A percentile compares a stretch with the other conserved stretches of the same genome.
Evolutionary conservation across 2,329 filamentous ascomycete species (phyloP).

Genomic region (Pseudodiploospora longispora): DNA sequence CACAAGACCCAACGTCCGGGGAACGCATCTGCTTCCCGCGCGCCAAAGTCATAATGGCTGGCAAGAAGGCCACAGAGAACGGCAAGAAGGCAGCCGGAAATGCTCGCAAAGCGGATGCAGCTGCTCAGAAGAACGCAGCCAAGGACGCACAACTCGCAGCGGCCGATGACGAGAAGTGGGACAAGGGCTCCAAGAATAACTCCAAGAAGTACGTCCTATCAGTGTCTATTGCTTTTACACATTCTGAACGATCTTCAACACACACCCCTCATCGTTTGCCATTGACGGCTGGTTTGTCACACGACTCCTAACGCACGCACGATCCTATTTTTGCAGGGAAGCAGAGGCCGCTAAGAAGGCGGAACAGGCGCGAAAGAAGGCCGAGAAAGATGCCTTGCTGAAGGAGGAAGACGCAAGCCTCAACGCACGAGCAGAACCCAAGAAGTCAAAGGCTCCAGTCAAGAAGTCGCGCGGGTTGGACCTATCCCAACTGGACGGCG

Average conservation of each 20-base stretch:
- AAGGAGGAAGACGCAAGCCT: constrained; percentile 71
- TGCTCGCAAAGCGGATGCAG: constrained; percentile 84
- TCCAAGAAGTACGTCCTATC: constrained; percentile 68
- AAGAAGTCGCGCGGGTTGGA: constrained; percentile 69
- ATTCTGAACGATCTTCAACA: no score
- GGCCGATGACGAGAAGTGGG: constrained; percentile 70
- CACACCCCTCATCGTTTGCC: no score
- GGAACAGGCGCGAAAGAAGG: constrained; percentile 84
- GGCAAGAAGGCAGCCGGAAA: constrained; percentile 86
- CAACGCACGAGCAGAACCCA: constrained; percentile 50
- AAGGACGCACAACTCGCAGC: constrained; percentile 58
- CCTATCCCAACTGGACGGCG: constrained; percentile 61
- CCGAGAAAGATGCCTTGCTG: constrained; percentile 76
- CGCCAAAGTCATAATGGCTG: constrained; percentile 46
- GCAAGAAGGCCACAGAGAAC: constrained; percentile 68
- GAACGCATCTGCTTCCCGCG: not conserved
- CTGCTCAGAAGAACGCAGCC: constrained; percentile 67
- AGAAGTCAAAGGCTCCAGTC: constrained; percentile 58
- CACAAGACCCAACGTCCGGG: not conserved
- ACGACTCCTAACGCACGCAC: no score
- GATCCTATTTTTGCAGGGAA: constrained; percentile 18
- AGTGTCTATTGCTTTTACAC: no score
- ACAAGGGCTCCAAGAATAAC: constrained; percentile 74
- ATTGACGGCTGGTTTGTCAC: no score
- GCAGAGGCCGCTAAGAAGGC: constrained; percentile 57